These are phyloP conservation scores for Iris pallida DNA, from an alignment of 116 monocot species.

Conservation along the genomic window DNA sequence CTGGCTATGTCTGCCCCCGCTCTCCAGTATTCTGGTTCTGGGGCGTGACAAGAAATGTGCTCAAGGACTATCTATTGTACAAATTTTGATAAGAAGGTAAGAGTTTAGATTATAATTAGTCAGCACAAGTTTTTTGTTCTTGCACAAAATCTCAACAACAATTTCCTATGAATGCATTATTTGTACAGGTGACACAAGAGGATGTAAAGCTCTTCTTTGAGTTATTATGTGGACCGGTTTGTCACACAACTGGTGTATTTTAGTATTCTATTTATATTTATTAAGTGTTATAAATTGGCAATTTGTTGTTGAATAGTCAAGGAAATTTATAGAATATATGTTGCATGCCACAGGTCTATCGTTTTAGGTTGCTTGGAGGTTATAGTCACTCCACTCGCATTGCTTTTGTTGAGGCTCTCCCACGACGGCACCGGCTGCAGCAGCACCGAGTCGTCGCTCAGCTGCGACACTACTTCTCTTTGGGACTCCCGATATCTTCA, in stretches of 20 bases:
- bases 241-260: constrained; percentile 2
- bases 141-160: background rate
- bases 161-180: background rate
- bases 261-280: background rate
- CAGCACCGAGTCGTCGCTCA: too few relatives aligned
- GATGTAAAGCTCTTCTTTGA: constrained; percentile 87
- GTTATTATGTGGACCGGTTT: constrained; percentile 76
- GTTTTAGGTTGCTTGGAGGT: constrained; percentile 79
- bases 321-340: background rate
- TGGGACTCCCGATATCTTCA: too few relatives aligned
- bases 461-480: too few relatives aligned
- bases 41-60: too few relatives aligned
- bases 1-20: too few relatives aligned
- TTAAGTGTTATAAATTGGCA: background rate
- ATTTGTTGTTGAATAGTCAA: background rate
- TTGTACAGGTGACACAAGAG: constrained; percentile 59
- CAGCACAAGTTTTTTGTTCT: background rate
- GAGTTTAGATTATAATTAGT: background rate
- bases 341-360: constrained; percentile 50
- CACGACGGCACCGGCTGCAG: too few relatives aligned
- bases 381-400: constrained; percentile 76
- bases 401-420: constrained; percentile 94
- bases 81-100: constrained; percentile 94
- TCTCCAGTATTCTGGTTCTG: too few relatives aligned
- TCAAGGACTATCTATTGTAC: constrained; percentile 90